These are phyloP conservation scores for Ensete ventricosum DNA, from an alignment of 176 grass and related monocot species.

Conservation along the genomic window DNA sequence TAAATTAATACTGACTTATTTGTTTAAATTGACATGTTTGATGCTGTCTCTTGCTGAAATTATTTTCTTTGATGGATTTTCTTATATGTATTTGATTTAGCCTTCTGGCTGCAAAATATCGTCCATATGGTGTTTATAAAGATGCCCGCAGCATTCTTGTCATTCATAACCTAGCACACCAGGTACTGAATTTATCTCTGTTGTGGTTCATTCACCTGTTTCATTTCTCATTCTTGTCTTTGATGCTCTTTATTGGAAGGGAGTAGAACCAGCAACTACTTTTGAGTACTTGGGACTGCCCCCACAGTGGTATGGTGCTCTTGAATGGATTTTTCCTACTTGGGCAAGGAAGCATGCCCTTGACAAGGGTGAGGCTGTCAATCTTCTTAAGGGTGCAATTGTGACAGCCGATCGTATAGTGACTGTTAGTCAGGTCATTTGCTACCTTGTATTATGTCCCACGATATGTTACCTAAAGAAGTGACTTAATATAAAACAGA, in stretches of 20 bases:
- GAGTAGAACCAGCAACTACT: slow-evolving; percentile 86
- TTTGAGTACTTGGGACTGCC: slow-evolving; percentile 70
- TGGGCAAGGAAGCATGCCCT: slow-evolving; percentile 91
- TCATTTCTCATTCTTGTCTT: slow-evolving; percentile 2
- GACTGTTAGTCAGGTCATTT: slow-evolving; percentile 85
- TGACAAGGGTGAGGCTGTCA: slow-evolving; percentile 84
- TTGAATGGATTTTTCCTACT: slow-evolving; percentile 93
- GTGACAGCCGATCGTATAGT: slow-evolving; percentile 86
- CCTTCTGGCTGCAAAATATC: slow-evolving; percentile 85
- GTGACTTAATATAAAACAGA: too few species aligned
- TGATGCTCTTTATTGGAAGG: slow-evolving; percentile 30
- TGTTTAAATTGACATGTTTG: too few species aligned
- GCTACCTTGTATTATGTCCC: neutral
- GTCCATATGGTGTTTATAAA: slow-evolving; percentile 87
- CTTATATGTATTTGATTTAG: slow-evolving; percentile 26
- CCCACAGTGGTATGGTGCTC: slow-evolving; percentile 82
- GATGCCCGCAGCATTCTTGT: slow-evolving; percentile 76
- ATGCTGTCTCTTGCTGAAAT: neutral
- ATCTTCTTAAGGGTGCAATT: slow-evolving; percentile 93
- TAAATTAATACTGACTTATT: too few species aligned
- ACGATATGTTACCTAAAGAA: neutral
- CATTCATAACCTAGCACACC: slow-evolving; percentile 96
- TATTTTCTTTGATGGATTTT: neutral
- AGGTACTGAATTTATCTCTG: slow-evolving; percentile 35
- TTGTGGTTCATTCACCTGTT: slow-evolving; percentile 3